Base-by-base conservation (phyloP, 768 basidiomycete species). In the Tulasnella sp. region DNA sequence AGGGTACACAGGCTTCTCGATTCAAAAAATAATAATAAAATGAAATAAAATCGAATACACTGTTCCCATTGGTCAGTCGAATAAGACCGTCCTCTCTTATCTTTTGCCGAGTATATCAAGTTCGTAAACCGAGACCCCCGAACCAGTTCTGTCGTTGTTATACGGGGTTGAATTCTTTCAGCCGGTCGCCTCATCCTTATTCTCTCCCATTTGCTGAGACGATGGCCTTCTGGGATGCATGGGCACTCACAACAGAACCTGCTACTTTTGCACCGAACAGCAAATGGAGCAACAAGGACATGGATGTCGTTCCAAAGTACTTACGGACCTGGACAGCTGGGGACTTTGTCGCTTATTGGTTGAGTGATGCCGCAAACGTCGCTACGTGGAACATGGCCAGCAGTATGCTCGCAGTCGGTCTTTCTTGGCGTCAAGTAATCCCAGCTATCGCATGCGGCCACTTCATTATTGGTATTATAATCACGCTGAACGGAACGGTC, bases 401-500 rank as follows among this genome's bases (percentile, higher is more conserved):
- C n/a, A 83, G 84, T 9, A 87, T 87, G 83, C 68, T 88, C 49
- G 84, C 85, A 0, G 70, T 83, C 38, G 86, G 86, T 0, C 73
- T 88, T 44, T 84, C 85, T 5, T 87, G 86, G 84, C 74, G 78
- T 48, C 83, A 87, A 67, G 83, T 82, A 2, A 72, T 84, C 7
- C 72, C 78, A 4, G 84, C 81, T 12, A 87, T 89, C 62, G 82
- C 84, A 7, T 72, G 85, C 17, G 87, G 83, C 19, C 83, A 87
- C 65, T 70, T 78, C 62, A 78, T 90, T 63, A 87, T 90, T 60
- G 80, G 84, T 2, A 70, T 80, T 58, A 80, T 82, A 19, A 81
- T 91, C 74, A 80, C 88, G 1, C 72, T 86, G 49, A 92, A 89
- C 66, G 89, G 89, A 50, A 82, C 84, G 3, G 76, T 81, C 25